Evolutionary conservation across 768 basidiomycete species (phyloP).

Genomic region (Pholiota molesta): DNA sequence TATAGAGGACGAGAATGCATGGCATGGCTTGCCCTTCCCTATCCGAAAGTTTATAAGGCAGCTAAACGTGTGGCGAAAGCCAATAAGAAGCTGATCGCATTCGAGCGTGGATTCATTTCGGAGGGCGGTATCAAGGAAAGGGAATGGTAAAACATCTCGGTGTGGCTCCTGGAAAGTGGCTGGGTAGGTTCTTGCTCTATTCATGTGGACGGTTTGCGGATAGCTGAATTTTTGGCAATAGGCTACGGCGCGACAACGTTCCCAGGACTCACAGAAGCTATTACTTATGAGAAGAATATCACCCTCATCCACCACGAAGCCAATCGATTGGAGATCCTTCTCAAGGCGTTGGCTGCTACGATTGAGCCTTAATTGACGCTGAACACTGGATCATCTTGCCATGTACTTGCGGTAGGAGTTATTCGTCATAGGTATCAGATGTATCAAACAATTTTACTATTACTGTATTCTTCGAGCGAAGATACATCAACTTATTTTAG

Average conservation of each 20-base stretch:
- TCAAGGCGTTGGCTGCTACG: conserved; percentile 53
- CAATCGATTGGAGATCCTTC: conserved; percentile 51
- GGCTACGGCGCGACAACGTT: conserved; percentile 87
- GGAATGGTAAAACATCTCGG: conserved; percentile 89
- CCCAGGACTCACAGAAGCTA: conserved; percentile 78
- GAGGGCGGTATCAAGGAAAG: conserved; percentile 76
- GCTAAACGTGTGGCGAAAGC: conserved; percentile 57
- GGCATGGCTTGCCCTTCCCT: conserved; percentile 27
- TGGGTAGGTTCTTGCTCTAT: conserved; percentile 47
- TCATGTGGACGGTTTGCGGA: background rate
- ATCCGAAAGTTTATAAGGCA: conserved; percentile 55
- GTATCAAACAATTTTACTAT: no score
- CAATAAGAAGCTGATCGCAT: conserved; percentile 69
- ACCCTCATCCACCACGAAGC: conserved; percentile 66
- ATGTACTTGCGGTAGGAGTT: background rate
- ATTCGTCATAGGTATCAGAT: background rate
- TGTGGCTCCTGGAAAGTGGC: conserved; percentile 87
- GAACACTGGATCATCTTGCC: background rate
- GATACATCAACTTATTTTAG: background rate
- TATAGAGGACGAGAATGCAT: background rate
- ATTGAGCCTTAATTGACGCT: conserved; percentile 31
- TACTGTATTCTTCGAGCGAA: no score
- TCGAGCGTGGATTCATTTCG: conserved; percentile 83
- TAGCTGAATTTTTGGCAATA: conserved; percentile 24
- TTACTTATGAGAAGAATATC: conserved; percentile 67